phyloP scores from a whole-genome alignment of 306 rosid genomes.

The Potentilla sterilis region DNA sequence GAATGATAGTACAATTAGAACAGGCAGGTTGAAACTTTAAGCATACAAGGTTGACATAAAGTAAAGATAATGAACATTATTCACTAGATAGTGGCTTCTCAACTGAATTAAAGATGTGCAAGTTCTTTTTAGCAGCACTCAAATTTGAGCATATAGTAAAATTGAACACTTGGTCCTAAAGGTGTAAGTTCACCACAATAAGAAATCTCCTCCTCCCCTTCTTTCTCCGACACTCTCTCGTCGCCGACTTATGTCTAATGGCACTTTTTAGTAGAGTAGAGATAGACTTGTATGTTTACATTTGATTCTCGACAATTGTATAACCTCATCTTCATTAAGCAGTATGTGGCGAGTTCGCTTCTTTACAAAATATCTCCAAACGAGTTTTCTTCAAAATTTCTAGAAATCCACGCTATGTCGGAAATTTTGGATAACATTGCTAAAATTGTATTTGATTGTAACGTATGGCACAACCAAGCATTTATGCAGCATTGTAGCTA shows the following conservation, averaged over 20 bases:
- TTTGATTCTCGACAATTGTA: neutral
- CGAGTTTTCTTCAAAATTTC: neutral
- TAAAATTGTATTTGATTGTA: too few species aligned
- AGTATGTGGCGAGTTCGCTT: neutral
- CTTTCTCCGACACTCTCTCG: too few species aligned
- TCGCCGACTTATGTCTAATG: too few species aligned
- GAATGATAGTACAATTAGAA: neutral
- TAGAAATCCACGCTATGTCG: neutral
- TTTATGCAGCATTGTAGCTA: too few species aligned
- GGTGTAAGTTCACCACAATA: too few species aligned
- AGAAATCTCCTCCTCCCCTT: too few species aligned
- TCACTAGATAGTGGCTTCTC: neutral
- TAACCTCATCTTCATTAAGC: neutral
- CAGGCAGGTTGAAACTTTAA: neutral
- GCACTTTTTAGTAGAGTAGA: neutral
- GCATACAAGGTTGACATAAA: neutral
- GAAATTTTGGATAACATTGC: too few species aligned
- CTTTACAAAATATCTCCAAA: neutral
- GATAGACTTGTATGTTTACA: neutral
- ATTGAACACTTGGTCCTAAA: too few species aligned
- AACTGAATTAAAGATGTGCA: neutral
- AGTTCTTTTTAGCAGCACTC: too few species aligned
- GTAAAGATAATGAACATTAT: neutral
- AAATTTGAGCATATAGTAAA: too few species aligned
- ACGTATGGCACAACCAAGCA: too few species aligned